phyloP scores from a whole-genome alignment of 208 protist species.

The Trypanosoma congolense region DNA sequence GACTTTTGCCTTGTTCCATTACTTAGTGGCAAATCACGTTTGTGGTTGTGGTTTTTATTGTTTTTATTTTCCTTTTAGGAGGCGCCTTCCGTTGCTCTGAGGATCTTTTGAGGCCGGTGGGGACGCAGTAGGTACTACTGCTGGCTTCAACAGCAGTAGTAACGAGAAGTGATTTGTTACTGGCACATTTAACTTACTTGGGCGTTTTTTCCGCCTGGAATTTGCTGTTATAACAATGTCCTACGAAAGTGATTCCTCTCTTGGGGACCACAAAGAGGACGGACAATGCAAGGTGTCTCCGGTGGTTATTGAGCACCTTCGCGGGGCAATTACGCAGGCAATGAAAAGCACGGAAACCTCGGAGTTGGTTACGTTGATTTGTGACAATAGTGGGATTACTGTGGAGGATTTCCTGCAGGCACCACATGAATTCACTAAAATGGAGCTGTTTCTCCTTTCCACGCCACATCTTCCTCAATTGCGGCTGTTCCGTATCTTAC shows the following conservation, averaged over 20 bases:
- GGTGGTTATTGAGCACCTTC: slow-evolving; percentile 42
- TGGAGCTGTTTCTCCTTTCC: slow-evolving; percentile 85
- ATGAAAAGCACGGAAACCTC: slow-evolving; percentile 43
- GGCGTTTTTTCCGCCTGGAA: background rate
- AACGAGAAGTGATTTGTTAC: too few species aligned
- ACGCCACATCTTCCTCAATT: slow-evolving; percentile 56
- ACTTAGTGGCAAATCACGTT: too few species aligned
- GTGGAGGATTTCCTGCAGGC: slow-evolving; percentile 55
- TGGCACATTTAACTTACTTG: too few species aligned
- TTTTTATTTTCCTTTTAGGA: too few species aligned
- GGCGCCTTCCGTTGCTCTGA: too few species aligned
- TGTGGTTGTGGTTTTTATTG: too few species aligned
- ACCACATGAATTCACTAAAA: slow-evolving; percentile 46
- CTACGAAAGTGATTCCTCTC: slow-evolving; percentile 1
- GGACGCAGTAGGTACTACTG: too few species aligned
- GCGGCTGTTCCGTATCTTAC: slow-evolving; percentile 59
- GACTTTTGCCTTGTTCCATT: too few species aligned
- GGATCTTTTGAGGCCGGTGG: too few species aligned
- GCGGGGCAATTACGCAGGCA: slow-evolving; percentile 28
- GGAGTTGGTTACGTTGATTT: slow-evolving; percentile 60
- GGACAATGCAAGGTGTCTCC: slow-evolving; percentile 16
- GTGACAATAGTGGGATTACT: slow-evolving; percentile 80
- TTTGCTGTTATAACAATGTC: slow-evolving; percentile 3
- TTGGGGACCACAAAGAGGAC: background rate
- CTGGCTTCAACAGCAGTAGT: too few species aligned